Percentiles rank a stretch among this genome's conserved stretches.
Conservation (phyloP, 805 yeast genomes). For the Suhomyces prunicola region DNA sequence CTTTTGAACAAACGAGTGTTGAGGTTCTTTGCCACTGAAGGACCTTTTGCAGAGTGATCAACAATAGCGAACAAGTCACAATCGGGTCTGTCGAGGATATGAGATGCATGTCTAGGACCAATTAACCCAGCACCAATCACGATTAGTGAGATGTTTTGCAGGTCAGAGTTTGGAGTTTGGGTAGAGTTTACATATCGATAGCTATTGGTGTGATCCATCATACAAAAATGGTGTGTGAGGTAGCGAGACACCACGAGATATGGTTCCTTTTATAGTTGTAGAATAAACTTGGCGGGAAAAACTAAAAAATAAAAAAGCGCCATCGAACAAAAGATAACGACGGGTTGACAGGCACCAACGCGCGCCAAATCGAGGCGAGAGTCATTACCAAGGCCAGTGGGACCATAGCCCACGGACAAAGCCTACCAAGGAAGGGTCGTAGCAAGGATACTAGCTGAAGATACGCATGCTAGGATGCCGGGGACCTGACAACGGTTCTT, state of each 20-base stretch:
- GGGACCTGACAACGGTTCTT: neutral
- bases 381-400: neutral
- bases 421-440: neutral
- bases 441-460: neutral
- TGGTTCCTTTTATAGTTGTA: neutral
- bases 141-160: constrained; percentile 17
- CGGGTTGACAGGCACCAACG: neutral
- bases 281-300: neutral
- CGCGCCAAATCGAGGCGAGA: neutral
- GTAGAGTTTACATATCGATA: neutral
- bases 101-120: constrained; percentile 42
- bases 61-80: constrained; percentile 32
- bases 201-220: neutral
- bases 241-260: neutral
- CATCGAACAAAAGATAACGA: neutral
- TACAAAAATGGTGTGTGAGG: neutral
- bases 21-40: constrained; percentile 26
- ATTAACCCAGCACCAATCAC: constrained; percentile 40
- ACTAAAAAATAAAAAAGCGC: neutral
- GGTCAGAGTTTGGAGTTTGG: neutral
- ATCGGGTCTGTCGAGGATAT: constrained; percentile 22
- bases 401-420: neutral
- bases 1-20: constrained; percentile 21
- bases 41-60: constrained; percentile 33
- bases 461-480: neutral